Base-by-base conservation (phyloP, 257 asterid genomes). In the Penstemon davidsonii region DNA sequence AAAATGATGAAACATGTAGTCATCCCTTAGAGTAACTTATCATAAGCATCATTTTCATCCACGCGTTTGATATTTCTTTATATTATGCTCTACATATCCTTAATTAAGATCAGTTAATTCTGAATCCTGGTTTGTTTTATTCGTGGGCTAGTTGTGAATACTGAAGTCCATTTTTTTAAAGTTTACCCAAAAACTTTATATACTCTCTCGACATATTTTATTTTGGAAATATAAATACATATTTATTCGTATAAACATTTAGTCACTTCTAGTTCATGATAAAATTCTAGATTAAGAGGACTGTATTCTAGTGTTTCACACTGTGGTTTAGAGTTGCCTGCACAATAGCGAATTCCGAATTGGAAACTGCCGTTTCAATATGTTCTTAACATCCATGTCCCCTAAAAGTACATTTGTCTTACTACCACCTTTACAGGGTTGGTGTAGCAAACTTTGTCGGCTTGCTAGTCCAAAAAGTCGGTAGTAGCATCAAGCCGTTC, bases 381-480 rank as follows among this genome's bases (percentile, higher is more conserved):
- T 64, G 50, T 71, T 59, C 56, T 37, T 47, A 62, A 66, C 67
- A 13, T 55, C 67, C 74, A 40, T 37, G 40, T 37, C 43, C 56
- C 59, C 57, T 47, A 70, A 69, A 41, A 8, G 18, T 63, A 37
- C 45, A 54, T 47, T 66, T 6, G 11, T 67, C 68, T 45, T 73
- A 65, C 77, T 70, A 33, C 74, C 67, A 67, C 68, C 59, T 47
- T 64, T 72, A 54, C 87, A 93, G 99, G 96, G 97, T 90, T 60
- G 99, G 99, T 72, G 87, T 90, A 58, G 97, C 97, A 63, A 88
- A 71, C 76, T 93, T 93, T 80, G 79, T 85, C 79, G 78, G 84
- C 81, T 69, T 81, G 83, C 79, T 93, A 75, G 92, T 87, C 33
- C 92, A 93, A 73, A 93, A 87, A 77, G 97, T 93, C 79, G 96